These are phyloP conservation scores for Phialemonium atrogriseum DNA, from an alignment of 2,329 filamentous ascomycete genomes.

Conservation along the genomic window DNA sequence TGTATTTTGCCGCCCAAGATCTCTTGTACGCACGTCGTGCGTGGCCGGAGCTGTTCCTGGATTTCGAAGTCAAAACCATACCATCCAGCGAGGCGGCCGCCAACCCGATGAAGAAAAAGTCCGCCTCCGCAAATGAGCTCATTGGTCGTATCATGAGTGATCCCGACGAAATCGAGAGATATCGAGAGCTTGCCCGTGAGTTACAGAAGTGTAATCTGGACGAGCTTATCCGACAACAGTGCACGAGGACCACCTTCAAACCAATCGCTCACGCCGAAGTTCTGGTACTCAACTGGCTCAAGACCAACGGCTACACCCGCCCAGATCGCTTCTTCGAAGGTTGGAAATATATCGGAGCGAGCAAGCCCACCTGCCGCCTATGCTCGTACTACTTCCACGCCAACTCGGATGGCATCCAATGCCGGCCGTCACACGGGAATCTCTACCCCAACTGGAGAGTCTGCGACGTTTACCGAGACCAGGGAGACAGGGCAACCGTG, in stretches of 20 bases:
- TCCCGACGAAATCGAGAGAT: background rate
- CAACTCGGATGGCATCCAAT: conserved; percentile 14
- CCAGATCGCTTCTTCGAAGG: conserved; percentile 17
- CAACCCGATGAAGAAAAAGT: background rate
- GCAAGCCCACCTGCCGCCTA: conserved; percentile 28
- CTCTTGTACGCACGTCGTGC: too few species aligned
- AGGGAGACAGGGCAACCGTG: conserved; percentile 1
- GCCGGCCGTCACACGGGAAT: conserved; percentile 22
- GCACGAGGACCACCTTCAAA: conserved; percentile 8
- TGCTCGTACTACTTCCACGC: conserved; percentile 26
- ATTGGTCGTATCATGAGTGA: background rate
- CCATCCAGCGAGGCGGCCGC: background rate
- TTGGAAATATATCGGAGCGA: conserved; percentile 27
- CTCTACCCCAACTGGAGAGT: conserved; percentile 25
- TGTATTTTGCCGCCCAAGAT: too few species aligned
- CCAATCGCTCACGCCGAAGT: conserved; percentile 26
- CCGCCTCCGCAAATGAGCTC: background rate
- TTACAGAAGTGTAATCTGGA: conserved; percentile 12
- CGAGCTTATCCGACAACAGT: conserved; percentile 5
- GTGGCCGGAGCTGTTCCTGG: background rate
- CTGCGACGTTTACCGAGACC: conserved; percentile 18
- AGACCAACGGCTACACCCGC: conserved; percentile 4
- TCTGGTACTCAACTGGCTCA: conserved; percentile 18
- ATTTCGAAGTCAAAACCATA: background rate
- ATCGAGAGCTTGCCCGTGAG: too few species aligned